Evolutionary conservation across 2,329 filamentous ascomycete genomes (phyloP), one percentile per base, ranked within the genome.

Genomic region (Chaetomiaceae sp.): DNA sequence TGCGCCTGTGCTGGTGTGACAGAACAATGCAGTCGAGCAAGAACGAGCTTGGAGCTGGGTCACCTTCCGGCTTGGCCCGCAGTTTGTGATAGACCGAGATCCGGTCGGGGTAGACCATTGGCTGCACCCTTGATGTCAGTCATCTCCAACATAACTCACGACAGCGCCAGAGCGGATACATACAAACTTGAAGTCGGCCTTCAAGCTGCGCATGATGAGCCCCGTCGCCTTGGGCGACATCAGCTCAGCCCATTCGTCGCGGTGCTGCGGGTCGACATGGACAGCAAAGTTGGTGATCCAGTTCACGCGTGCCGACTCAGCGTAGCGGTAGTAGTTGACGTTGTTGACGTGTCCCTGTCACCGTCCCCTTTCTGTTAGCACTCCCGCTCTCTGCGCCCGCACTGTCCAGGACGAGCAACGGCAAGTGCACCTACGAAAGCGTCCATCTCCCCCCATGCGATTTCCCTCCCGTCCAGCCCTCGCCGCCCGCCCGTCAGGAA

Each of bases 361-460:
- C 65, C 27, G 9, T 9, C 22, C n/a, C n/a, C n/a, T n/a, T n/a
- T n/a, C n/a, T n/a, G n/a, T n/a, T n/a, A n/a, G n/a, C n/a, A n/a
- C n/a, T n/a, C n/a, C n/a, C n/a, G n/a, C n/a, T n/a, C n/a, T n/a
- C n/a, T n/a, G n/a, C n/a, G n/a, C n/a, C n/a, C n/a, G n/a, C n/a
- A n/a, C n/a, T n/a, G n/a, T n/a, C n/a, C n/a, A n/a, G n/a, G n/a
- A n/a, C n/a, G n/a, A n/a, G n/a, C n/a, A n/a, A n/a, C n/a, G 19
- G 10, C 4, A 6, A 24, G 20, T 15, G 8, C 3, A 62, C 67
- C 40, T 58, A 67, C 63, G 54, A 67, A 63, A 55, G 69, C 65
- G 68, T 88, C 86, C 84, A 89, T 88, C 63, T 95, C 88, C 24
- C 88, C 89, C 88, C 87, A 94, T 0, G 79, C 81, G 19, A 94